These are phyloP conservation scores for Obelidium mucronatum DNA, from an alignment of 192 early-diverging fungal genomes.

Conservation along the genomic window DNA sequence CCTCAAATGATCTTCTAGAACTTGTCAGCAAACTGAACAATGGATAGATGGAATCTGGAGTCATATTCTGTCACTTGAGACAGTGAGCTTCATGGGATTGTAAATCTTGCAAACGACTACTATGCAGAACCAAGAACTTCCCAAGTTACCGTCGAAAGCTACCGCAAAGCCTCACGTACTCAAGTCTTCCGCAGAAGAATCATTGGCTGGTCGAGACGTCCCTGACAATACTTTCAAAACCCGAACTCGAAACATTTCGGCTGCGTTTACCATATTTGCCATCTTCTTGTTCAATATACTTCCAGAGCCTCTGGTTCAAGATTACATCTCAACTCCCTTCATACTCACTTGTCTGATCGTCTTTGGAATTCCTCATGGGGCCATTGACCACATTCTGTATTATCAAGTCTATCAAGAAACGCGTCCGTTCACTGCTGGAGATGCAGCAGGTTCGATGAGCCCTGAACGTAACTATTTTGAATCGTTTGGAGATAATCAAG, in stretches of 20 bases:
- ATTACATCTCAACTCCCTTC: not conserved
- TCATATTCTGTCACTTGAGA: too few species aligned
- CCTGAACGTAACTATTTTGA: not conserved
- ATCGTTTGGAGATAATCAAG: not conserved
- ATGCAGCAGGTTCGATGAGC: conserved; percentile 9
- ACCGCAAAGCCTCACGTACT: too few species aligned
- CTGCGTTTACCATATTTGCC: not conserved
- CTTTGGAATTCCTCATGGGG: conserved; percentile 41
- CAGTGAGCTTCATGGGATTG: too few species aligned
- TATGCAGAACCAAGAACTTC: too few species aligned
- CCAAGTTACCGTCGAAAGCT: not conserved
- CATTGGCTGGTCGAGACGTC: too few species aligned
- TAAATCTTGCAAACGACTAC: too few species aligned
- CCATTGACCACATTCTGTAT: conserved; percentile 37
- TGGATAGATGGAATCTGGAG: too few species aligned
- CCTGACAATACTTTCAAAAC: not conserved
- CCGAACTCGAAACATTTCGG: not conserved
- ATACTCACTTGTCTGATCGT: conserved; percentile 17
- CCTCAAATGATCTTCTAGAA: too few species aligned
- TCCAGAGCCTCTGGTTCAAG: not conserved
- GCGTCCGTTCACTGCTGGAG: not conserved
- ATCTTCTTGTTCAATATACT: not conserved
- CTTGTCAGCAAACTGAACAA: too few species aligned
- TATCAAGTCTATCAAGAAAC: conserved; percentile 16
- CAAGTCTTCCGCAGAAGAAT: too few species aligned